Base-by-base conservation (phyloP, 805 yeast species). In the Tetrapisispora pingtungensis region DNA sequence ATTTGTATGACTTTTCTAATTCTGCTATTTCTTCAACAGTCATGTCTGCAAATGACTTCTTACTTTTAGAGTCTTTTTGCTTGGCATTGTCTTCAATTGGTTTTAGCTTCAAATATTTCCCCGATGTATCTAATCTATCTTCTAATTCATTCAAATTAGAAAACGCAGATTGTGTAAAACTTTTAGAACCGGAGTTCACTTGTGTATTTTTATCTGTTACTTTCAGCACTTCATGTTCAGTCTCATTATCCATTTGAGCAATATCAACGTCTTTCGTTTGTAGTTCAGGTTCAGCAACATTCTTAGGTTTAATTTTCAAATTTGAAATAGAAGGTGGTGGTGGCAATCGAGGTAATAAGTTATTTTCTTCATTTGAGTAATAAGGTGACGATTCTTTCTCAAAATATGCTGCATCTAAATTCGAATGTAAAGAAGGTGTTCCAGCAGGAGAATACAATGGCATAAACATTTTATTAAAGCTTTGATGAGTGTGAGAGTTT, bases 141-240 rank as follows among this genome's bases (percentile, higher is more conserved):
- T 64, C 68, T 7, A 60, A 50, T 50, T 64, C 68, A 41, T 58
- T 57, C 41, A 62, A 45, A 31, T 64, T 59, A 3, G 62, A 54
- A 38, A 62, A 64, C 19, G 58, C 56, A 4, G 60, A 51, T 45
- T 61, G 64, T 1, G 65, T 57, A 36, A 51, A 60, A 10, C 62
- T 61, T 27, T 53, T 54, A 4, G 62, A 56, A 4, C 66, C 66
- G 0, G 66, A 57, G 40, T 62, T 62, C 7, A 46, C 44, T 42
- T 55, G 61, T 7, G 66, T 62, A 41, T 60, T 60, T 26, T 46
- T 46, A 33, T 54, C 48, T 6, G 66, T 62, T 24, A 48, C 36
- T 28, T 46, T 48, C 12, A 30, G 35, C 40, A 62, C 45, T 13
- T 42, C 44, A n/a, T 50, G 51, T 39, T 56, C 61, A 6, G 42